Conservation (phyloP, 176 grass and related monocot species). For the Zoysia pacifica region DNA sequence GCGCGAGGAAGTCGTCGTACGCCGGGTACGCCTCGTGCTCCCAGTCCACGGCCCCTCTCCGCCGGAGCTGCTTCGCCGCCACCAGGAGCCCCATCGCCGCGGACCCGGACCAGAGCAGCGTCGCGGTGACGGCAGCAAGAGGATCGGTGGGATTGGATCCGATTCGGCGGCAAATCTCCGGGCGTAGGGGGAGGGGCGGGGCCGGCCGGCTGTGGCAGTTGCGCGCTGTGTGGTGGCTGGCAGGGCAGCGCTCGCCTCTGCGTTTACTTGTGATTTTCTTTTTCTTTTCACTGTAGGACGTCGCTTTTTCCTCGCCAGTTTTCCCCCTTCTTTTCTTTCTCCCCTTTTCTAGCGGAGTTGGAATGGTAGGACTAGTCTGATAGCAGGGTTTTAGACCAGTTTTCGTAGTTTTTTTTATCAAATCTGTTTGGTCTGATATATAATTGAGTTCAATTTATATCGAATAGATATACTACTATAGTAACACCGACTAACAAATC, state of each 20-base stretch:
- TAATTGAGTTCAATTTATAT: too few relatives aligned
- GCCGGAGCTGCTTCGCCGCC: slow-evolving; percentile 20
- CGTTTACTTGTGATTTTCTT: neutral
- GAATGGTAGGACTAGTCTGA: too few relatives aligned
- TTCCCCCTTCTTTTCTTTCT: neutral
- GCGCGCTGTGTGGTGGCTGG: slow-evolving; percentile 3
- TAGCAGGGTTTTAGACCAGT: too few relatives aligned
- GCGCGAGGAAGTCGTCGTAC: slow-evolving; percentile 69
- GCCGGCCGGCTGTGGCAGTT: neutral
- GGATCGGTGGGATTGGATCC: slow-evolving; percentile 1
- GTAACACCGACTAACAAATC: too few relatives aligned
- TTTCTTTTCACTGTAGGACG: neutral
- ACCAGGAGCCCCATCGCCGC: slow-evolving; percentile 27
- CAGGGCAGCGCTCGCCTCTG: neutral
- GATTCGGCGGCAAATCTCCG: slow-evolving; percentile 20
- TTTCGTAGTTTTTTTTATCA: too few relatives aligned
- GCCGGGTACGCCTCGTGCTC: slow-evolving; percentile 68
- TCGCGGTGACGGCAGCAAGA: neutral
- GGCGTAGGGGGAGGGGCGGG: neutral
- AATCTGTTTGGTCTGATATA: too few relatives aligned
- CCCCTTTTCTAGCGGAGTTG: too few relatives aligned
- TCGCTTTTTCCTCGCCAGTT: neutral
- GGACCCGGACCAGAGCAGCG: neutral
- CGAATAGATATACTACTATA: too few relatives aligned
- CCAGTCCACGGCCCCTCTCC: slow-evolving; percentile 43